These are phyloP conservation scores for Penicillium coprophilum DNA, from an alignment of 495 filamentous ascomycete genomes.

Conservation along the genomic window DNA sequence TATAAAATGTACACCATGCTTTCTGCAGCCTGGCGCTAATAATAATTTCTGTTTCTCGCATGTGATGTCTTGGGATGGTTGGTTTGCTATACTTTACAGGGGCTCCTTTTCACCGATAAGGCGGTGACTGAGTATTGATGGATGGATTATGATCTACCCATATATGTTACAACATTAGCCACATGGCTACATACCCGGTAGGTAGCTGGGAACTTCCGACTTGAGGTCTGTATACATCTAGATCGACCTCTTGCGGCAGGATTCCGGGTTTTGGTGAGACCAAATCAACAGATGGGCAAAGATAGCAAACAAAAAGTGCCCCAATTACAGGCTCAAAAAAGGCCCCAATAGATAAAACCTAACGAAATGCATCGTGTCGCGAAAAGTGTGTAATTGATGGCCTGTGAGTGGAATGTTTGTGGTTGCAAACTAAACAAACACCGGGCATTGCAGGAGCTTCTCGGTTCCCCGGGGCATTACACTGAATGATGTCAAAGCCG, in stretches of 20 bases:
- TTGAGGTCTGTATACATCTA: not conserved
- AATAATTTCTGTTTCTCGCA: not conserved
- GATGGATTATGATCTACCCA: not conserved
- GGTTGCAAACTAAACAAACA: constrained; percentile 43
- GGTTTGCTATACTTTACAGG: not conserved
- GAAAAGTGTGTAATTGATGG: constrained; percentile 17
- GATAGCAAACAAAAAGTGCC: not conserved
- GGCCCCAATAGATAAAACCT: not conserved
- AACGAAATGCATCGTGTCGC: not conserved
- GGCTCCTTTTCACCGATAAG: not conserved
- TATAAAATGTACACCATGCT: constrained; percentile 36
- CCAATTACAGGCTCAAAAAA: not conserved
- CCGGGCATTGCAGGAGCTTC: constrained; percentile 25
- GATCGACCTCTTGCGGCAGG: not conserved
- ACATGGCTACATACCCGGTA: not conserved
- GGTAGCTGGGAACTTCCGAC: not conserved
- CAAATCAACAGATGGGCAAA: not conserved
- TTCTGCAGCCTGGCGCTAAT: constrained; percentile 15
- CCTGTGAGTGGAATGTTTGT: constrained; percentile 22
- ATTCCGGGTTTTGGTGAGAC: not conserved
- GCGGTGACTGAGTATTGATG: not conserved
- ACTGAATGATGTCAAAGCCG: constrained; percentile 46
- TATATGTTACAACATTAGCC: not conserved
- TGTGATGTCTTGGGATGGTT: not conserved
- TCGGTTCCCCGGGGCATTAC: constrained; percentile 24